A percentile compares a stretch with the other conserved stretches of the same genome.
These are phyloP conservation scores for Sclerotinia nivalis DNA, from an alignment of 2,329 filamentous ascomycete genomes.

Conservation along the genomic window DNA sequence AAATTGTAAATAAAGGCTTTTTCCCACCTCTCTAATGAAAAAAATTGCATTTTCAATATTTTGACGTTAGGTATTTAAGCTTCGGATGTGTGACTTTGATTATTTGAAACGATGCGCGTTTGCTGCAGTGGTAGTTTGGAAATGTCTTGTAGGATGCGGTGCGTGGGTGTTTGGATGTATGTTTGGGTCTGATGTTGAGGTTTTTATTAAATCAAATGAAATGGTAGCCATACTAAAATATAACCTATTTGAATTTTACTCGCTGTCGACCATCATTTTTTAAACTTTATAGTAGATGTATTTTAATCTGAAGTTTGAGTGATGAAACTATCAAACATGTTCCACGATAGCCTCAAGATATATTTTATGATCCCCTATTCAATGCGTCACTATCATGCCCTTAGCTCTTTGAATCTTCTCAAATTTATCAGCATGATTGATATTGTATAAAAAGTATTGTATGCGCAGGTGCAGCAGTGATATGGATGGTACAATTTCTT, in stretches of 20 bases:
- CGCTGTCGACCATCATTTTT: neutral
- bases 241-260: neutral
- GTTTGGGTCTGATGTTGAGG: neutral
- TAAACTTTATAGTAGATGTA: too few species aligned
- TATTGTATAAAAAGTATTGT: neutral
- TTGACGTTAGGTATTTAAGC: neutral
- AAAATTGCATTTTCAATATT: slow-evolving; percentile 8
- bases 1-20: slow-evolving; percentile 23
- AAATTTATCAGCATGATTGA: neutral
- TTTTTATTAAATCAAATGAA: too few species aligned
- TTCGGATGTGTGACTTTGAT: neutral
- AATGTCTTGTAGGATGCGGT: neutral
- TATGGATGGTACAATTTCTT: neutral
- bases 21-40: slow-evolving; percentile 8
- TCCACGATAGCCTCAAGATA: too few species aligned
- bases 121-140: neutral
- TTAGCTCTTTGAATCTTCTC: neutral
- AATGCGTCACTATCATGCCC: too few species aligned
- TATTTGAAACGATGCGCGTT: neutral
- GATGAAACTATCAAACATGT: too few species aligned
- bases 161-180: too few species aligned
- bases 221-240: neutral
- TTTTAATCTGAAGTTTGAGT: too few species aligned
- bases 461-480: neutral
- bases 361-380: too few species aligned